phyloP scores from a whole-genome alignment of 2,329 filamentous ascomycete species.

The Talaromyces sp. region DNA sequence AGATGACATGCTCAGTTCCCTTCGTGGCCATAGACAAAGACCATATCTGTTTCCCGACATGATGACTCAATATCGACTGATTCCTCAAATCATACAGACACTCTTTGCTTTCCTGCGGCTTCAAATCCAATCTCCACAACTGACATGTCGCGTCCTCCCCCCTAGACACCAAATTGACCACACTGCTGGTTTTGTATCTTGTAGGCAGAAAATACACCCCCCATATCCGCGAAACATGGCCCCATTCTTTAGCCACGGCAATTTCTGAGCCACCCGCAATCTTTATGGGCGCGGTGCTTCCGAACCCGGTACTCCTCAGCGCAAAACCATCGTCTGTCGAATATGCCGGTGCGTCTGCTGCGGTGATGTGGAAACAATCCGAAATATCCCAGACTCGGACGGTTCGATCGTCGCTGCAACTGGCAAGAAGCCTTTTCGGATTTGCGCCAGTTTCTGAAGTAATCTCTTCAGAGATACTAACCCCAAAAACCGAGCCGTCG shows the following conservation, averaged over 20 bases:
- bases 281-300: conserved; percentile 31
- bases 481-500: conserved; percentile 89
- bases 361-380: conserved; percentile 34
- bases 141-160: conserved; percentile 79
- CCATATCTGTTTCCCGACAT: conserved; percentile 90
- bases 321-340: conserved; percentile 28
- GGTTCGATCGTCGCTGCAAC: conserved; percentile 91
- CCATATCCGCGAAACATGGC: conserved; percentile 88
- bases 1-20: conserved; percentile 39
- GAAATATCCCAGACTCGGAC: conserved; percentile 83
- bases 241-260: conserved; percentile 69
- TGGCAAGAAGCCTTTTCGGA: conserved; percentile 63
- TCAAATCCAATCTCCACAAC: conserved; percentile 54
- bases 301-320: conserved; percentile 59
- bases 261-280: conserved; percentile 35
- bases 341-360: conserved; percentile 28
- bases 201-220: conserved; percentile 60
- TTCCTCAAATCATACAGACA: conserved; percentile 29
- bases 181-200: background rate
- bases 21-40: conserved; percentile 47
- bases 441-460: conserved; percentile 32
- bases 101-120: conserved; percentile 2
- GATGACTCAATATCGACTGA: conserved; percentile 54
- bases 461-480: conserved; percentile 62
- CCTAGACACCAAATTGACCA: conserved; percentile 62